A percentile compares a stretch with the other conserved stretches of the same genome.
phyloP scores from a whole-genome alignment of 192 early-diverging fungal genomes.

The Coemansia sp. region DNA sequence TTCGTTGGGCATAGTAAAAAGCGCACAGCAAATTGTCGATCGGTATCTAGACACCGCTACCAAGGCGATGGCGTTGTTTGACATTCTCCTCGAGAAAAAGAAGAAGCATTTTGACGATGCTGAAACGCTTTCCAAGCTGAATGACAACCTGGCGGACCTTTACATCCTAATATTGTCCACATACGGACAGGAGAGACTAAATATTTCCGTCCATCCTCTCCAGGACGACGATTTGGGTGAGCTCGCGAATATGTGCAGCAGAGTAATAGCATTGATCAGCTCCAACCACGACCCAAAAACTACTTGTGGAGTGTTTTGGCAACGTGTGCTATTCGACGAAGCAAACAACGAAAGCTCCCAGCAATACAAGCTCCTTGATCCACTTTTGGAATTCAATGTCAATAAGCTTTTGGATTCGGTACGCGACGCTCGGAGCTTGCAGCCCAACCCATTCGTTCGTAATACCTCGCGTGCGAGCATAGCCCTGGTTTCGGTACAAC shows the following conservation, averaged over 20 bases:
- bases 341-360: conserved; percentile 42
- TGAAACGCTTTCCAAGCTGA: conserved; percentile 15
- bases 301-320: conserved; percentile 38
- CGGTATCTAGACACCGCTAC: conserved; percentile 27
- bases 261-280: neutral
- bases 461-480: conserved; percentile 2
- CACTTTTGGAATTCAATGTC: conserved; percentile 48
- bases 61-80: conserved; percentile 27
- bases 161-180: conserved; percentile 31
- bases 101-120: conserved; percentile 27
- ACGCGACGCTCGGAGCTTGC: conserved; percentile 24
- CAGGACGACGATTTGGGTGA: neutral
- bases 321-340: conserved; percentile 40
- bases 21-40: conserved; percentile 10
- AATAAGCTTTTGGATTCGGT: conserved; percentile 49
- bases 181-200: conserved; percentile 27
- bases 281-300: conserved; percentile 1
- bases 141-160: conserved; percentile 36
- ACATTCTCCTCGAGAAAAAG: conserved; percentile 32
- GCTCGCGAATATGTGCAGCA: conserved; percentile 5
- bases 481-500: neutral
- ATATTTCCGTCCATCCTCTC: neutral
- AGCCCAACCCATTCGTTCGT: conserved; percentile 20
- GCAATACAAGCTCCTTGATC: conserved; percentile 56
- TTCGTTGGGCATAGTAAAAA: conserved; percentile 3